These are phyloP conservation scores for Erysimum pusillum DNA, from an alignment of 441 rosid species.

Conservation along the genomic window DNA sequence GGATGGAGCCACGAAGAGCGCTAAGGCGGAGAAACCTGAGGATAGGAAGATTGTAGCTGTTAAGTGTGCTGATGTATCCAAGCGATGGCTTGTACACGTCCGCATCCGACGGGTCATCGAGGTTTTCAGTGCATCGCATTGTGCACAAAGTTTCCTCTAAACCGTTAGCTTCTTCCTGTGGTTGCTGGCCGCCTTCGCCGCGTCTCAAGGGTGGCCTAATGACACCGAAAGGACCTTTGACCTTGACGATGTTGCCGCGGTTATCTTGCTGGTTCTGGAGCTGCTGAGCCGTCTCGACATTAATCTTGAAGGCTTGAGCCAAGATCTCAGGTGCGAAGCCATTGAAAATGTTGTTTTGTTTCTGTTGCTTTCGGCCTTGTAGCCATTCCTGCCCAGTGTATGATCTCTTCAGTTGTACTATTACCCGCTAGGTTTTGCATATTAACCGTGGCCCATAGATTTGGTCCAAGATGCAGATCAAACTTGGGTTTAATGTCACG, in stretches of 20 bases:
- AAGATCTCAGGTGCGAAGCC: slow-evolving; percentile 49
- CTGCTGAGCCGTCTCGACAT: slow-evolving; percentile 44
- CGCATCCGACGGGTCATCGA: slow-evolving; percentile 53
- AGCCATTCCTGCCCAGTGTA: slow-evolving; percentile 29
- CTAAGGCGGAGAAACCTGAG: slow-evolving; percentile 55
- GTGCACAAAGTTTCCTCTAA: slow-evolving; percentile 63
- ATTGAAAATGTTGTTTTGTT: slow-evolving; percentile 49
- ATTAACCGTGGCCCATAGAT: too few relatives aligned
- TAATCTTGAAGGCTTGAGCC: slow-evolving; percentile 49
- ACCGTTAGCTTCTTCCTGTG: slow-evolving; percentile 50
- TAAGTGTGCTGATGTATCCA: slow-evolving; percentile 56
- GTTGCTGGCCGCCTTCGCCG: slow-evolving; percentile 25
- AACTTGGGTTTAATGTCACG: too few relatives aligned
- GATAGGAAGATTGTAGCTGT: slow-evolving; percentile 58
- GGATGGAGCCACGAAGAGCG: slow-evolving; percentile 58
- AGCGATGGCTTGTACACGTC: slow-evolving; percentile 59
- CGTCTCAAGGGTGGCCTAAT: slow-evolving; percentile 41
- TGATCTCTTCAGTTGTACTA: too few relatives aligned
- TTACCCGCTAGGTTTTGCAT: too few relatives aligned
- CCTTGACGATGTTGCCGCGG: slow-evolving; percentile 57
- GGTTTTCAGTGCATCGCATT: slow-evolving; percentile 50
- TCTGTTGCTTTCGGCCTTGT: slow-evolving; percentile 37
- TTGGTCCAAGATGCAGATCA: too few relatives aligned
- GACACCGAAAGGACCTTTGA: slow-evolving; percentile 41
- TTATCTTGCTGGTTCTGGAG: slow-evolving; percentile 44